phyloP scores from a whole-genome alignment of 441 rosid species.

The Breynia disticha region DNA sequence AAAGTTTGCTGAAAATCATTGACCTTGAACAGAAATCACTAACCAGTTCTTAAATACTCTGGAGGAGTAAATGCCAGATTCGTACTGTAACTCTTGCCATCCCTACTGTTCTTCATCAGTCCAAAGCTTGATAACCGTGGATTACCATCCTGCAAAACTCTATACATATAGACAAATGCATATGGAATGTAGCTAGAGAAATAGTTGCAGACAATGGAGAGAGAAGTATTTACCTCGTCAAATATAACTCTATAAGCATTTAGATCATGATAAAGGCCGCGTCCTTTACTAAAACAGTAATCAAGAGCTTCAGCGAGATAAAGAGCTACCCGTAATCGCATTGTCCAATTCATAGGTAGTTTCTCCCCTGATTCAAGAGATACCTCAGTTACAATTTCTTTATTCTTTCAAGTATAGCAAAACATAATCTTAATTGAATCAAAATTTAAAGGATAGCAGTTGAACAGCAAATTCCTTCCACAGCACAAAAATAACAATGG shows the following conservation, averaged over 20 bases:
- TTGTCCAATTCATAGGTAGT: conserved; percentile 93
- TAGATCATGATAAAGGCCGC: conserved; percentile 82
- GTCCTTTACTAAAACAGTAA: conserved; percentile 73
- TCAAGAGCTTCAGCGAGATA: conserved; percentile 90
- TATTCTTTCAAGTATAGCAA: too few relatives aligned
- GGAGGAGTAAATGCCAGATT: conserved; percentile 97
- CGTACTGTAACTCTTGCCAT: conserved; percentile 91
- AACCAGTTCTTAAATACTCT: conserved; percentile 84
- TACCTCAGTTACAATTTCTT: too few relatives aligned
- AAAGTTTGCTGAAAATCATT: neutral
- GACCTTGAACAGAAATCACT: neutral
- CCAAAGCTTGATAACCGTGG: conserved; percentile 91
- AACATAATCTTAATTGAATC: too few relatives aligned
- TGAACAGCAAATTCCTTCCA: too few relatives aligned
- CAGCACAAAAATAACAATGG: too few relatives aligned
- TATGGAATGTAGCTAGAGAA: conserved; percentile 6
- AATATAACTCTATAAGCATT: conserved; percentile 87
- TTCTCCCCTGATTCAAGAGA: conserved; percentile 59
- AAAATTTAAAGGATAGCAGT: too few relatives aligned
- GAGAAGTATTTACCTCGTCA: conserved; percentile 53
- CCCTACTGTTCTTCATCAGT: conserved; percentile 91
- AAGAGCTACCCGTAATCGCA: conserved; percentile 81
- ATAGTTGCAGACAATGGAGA: conserved; percentile 1
- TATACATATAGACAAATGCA: conserved; percentile 11
- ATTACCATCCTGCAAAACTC: conserved; percentile 64